Conservation (phyloP, 164 flowering plant genomes). For the Warburgia ugandensis region DNA sequence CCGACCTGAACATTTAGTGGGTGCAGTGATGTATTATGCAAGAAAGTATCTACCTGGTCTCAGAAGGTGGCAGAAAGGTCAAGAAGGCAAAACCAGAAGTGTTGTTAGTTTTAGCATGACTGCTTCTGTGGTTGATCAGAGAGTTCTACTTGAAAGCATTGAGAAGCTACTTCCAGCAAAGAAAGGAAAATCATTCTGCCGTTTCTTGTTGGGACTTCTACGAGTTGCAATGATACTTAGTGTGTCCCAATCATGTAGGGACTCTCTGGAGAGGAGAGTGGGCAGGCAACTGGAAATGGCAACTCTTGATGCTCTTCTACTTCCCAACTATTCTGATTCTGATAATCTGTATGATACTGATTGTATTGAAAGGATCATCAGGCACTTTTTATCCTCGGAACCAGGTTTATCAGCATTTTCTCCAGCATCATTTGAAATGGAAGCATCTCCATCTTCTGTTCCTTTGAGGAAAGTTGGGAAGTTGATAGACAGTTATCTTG, state of each 20-base stretch:
- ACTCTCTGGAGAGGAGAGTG: slow-evolving; percentile 61
- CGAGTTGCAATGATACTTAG: slow-evolving; percentile 75
- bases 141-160: slow-evolving; percentile 53
- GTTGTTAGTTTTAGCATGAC: slow-evolving; percentile 60
- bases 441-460: slow-evolving; percentile 49
- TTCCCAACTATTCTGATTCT: slow-evolving; percentile 80
- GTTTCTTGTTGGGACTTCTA: slow-evolving; percentile 72
- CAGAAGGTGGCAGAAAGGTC: slow-evolving; percentile 61
- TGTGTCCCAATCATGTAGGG: slow-evolving; percentile 45
- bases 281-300: slow-evolving; percentile 86
- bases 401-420: slow-evolving; percentile 38
- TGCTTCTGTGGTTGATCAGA: slow-evolving; percentile 61
- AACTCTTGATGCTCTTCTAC: slow-evolving; percentile 65
- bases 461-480: slow-evolving; percentile 56
- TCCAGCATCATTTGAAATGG: slow-evolving; percentile 48
- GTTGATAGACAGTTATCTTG: slow-evolving; percentile 71
- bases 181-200: slow-evolving; percentile 76
- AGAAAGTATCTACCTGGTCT: slow-evolving; percentile 80
- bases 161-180: slow-evolving; percentile 62
- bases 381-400: slow-evolving; percentile 54
- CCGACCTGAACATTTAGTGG: slow-evolving; percentile 58
- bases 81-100: slow-evolving; percentile 37
- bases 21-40: slow-evolving; percentile 75
- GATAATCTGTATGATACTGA: slow-evolving; percentile 73
- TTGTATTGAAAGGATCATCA: slow-evolving; percentile 63